These are phyloP conservation scores for Pelagomonas calceolata DNA, from an alignment of 108 stramenopile genomes.

Conservation along the genomic window DNA sequence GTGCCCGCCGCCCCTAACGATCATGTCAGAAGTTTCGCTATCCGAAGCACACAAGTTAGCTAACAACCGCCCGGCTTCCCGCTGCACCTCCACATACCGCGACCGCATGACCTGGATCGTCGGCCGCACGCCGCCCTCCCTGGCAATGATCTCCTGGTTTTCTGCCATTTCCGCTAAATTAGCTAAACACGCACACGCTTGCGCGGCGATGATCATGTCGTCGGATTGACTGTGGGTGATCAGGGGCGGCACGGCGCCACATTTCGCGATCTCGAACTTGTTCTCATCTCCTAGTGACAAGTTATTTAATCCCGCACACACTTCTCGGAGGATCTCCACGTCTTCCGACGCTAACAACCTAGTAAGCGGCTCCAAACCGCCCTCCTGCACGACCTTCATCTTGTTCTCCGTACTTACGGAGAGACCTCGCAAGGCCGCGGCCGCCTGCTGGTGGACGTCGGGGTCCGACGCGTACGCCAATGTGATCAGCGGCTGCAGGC, in stretches of 20 bases:
- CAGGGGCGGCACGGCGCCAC: conserved; percentile 56
- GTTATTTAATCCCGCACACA: conserved; percentile 59
- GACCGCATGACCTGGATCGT: conserved; percentile 62
- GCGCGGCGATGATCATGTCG: conserved; percentile 47
- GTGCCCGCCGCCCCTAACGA: conserved; percentile 55
- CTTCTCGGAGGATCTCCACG: conserved; percentile 56
- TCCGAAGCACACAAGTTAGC: conserved; percentile 55
- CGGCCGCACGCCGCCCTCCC: conserved; percentile 56
- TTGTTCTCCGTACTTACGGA: conserved; percentile 50
- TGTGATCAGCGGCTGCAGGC: conserved; percentile 59
- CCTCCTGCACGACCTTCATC: conserved; percentile 69
- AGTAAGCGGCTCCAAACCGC: conserved; percentile 57
- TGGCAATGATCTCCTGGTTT: conserved; percentile 56
- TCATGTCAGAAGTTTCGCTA: conserved; percentile 25
- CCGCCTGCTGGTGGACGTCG: conserved; percentile 64
- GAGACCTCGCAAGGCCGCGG: conserved; percentile 62
- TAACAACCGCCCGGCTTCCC: conserved; percentile 62
- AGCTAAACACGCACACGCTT: conserved; percentile 62
- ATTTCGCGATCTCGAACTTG: conserved; percentile 63
- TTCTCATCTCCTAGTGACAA: conserved; percentile 60
- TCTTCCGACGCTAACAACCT: conserved; percentile 58
- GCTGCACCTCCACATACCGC: conserved; percentile 59
- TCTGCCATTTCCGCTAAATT: conserved; percentile 61
- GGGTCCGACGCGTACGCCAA: conserved; percentile 44
- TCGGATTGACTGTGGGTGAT: conserved; percentile 50